Percentiles rank a stretch among this genome's conserved stretches.
These are phyloP conservation scores for Alternaria alternata DNA, from an alignment of 2,329 filamentous ascomycete species.

Conservation along the genomic window DNA sequence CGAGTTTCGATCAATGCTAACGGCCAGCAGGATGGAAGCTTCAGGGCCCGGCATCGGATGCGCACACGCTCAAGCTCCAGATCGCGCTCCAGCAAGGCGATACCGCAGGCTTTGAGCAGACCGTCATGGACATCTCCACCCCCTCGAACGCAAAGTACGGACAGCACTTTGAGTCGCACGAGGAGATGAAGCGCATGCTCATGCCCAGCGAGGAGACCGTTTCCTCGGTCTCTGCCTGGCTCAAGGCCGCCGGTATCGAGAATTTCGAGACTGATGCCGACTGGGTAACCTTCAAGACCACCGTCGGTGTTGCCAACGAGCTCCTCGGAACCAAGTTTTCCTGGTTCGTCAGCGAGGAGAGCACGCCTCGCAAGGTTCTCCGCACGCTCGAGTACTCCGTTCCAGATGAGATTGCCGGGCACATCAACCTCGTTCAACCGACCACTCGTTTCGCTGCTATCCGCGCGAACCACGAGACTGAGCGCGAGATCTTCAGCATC, in stretches of 20 bases:
- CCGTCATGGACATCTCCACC: slow-evolving; percentile 55
- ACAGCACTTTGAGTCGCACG: slow-evolving; percentile 55
- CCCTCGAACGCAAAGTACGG: slow-evolving; percentile 59
- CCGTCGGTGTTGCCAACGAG: slow-evolving; percentile 49
- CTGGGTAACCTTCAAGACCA: slow-evolving; percentile 49
- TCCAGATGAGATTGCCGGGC: slow-evolving; percentile 47
- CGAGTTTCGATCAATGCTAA: background rate
- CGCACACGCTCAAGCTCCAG: slow-evolving; percentile 37
- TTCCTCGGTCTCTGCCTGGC: slow-evolving; percentile 54
- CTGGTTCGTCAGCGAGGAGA: slow-evolving; percentile 50
- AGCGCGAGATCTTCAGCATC: slow-evolving; percentile 28
- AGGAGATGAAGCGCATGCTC: slow-evolving; percentile 56
- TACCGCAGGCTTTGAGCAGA: slow-evolving; percentile 50
- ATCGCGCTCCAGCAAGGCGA: slow-evolving; percentile 43
- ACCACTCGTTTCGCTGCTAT: slow-evolving; percentile 59
- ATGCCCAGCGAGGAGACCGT: slow-evolving; percentile 51
- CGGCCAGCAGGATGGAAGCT: slow-evolving; percentile 32
- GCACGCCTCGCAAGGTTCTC: slow-evolving; percentile 53
- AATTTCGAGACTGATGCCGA: slow-evolving; percentile 51
- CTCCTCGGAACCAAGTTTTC: slow-evolving; percentile 61
- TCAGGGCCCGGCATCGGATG: slow-evolving; percentile 26
- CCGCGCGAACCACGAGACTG: slow-evolving; percentile 29
- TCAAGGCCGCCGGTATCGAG: slow-evolving; percentile 52
- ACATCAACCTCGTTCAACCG: slow-evolving; percentile 61
- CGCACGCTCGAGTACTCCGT: slow-evolving; percentile 55